Base-by-base conservation (phyloP, 768 basidiomycete genomes). In the Lentinula aciculospora region DNA sequence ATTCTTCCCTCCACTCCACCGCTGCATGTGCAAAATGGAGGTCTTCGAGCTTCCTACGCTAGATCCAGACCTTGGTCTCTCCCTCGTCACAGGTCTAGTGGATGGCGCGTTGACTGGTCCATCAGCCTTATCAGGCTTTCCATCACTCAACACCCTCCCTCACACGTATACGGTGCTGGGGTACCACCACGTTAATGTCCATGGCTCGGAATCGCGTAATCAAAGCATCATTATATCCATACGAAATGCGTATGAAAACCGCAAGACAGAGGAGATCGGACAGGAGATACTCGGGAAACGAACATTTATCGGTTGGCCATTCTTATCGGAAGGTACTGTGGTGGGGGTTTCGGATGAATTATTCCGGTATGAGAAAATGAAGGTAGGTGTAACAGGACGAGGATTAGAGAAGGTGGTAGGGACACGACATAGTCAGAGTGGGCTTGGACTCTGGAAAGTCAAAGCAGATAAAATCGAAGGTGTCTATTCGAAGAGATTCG, bases 151-250 rank as follows among this genome's bases (percentile, higher is more conserved):
- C 60, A 97, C 95, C 0, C 78, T 98, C 7, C 91, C 90, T 0
- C 81, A 93, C 66, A 83, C 81, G 0, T 46, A 57, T 48, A 85
- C 88, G 10, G 73, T 76, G 23, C 76, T 98, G 23, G 94, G 87
- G 15, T 81, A 84, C 70, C 96, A 98, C 66, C 84, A 88, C 21
- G 94, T 98, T 64, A 97, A 94, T 67, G 86, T 98, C 12, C 96
- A 98, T 69, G 92, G 92, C 55, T 75, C 84, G 0, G 95, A 97
- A 67, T 92, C 86, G 62, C 81, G 87, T 36, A 96, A 96, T 74
- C 92, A 95, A 71, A 94, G 92, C 2, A 94, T 99, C 86, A 76
- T 98, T 53, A 80, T 98, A 23, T 84, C 89, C 62, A 84, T 98
- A 63, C 75, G 89, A 48, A 91, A 92, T 66, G 80, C 81, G 0